Conservation (phyloP, 371 early-diverging fungal genomes). For the Mortierella sp. region DNA sequence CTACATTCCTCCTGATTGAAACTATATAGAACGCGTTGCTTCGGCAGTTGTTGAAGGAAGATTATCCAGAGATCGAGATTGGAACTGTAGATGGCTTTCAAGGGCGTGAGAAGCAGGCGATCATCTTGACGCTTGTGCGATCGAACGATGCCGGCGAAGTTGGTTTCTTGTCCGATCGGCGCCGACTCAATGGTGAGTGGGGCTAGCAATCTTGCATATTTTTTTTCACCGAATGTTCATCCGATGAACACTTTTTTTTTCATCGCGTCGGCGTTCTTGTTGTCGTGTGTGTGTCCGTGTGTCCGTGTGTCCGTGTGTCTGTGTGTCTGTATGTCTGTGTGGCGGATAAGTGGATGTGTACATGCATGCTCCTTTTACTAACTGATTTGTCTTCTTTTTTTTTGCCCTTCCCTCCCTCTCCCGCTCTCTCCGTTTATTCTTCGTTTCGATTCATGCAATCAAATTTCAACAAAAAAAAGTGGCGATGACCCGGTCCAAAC, state of each 20-base stretch:
- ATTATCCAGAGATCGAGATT: slow-evolving; percentile 76
- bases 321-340: neutral
- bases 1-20: slow-evolving; percentile 2
- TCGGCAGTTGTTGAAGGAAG: slow-evolving; percentile 54
- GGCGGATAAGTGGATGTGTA: slow-evolving; percentile 23
- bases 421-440: slow-evolving; percentile 1
- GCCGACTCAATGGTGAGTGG: slow-evolving; percentile 81
- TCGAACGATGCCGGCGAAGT: slow-evolving; percentile 85
- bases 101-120: slow-evolving; percentile 95
- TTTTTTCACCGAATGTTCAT: neutral
- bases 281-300: neutral
- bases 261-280: too few relatives aligned
- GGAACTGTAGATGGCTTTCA: slow-evolving; percentile 97
- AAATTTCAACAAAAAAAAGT: slow-evolving; percentile 61
- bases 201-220: too few relatives aligned
- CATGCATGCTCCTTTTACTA: neutral
- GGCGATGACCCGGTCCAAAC: slow-evolving; percentile 92
- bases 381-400: neutral
- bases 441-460: neutral
- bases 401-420: neutral
- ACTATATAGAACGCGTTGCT: slow-evolving; percentile 47
- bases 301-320: too few relatives aligned
- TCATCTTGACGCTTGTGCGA: slow-evolving; percentile 90
- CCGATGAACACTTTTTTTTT: too few relatives aligned
- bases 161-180: slow-evolving; percentile 90